phyloP scores from a whole-genome alignment of 805 yeast species.

The Candida orba region DNA sequence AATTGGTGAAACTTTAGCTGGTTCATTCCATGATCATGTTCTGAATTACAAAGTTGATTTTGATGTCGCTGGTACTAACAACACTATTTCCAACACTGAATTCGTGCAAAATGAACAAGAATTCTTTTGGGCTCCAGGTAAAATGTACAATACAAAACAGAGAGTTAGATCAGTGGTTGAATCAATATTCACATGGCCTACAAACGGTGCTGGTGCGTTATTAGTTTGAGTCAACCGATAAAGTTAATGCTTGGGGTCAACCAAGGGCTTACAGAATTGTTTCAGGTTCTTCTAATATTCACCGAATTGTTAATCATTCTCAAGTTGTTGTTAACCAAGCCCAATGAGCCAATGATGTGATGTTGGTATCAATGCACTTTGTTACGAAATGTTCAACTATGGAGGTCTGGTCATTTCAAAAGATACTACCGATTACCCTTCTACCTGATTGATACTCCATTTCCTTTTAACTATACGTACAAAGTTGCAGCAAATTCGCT shows the following conservation, averaged over 20 bases:
- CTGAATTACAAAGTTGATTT: conserved; percentile 23
- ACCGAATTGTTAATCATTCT: conserved; percentile 16
- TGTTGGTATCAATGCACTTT: conserved; percentile 4
- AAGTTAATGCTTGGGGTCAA: conserved; percentile 21
- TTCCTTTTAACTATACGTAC: neutral
- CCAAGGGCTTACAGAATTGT: conserved; percentile 25
- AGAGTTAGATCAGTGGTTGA: conserved; percentile 10
- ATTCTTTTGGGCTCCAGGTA: conserved; percentile 24
- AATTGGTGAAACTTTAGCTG: conserved; percentile 19
- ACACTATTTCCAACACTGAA: conserved; percentile 13
- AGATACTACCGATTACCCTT: conserved; percentile 20
- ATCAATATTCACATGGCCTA: conserved; percentile 14
- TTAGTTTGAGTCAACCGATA: conserved; percentile 21
- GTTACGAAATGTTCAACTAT: conserved; percentile 9
- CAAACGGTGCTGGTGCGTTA: conserved; percentile 19
- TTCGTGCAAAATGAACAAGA: conserved; percentile 12
- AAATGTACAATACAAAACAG: conserved; percentile 13
- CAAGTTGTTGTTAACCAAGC: conserved; percentile 15
- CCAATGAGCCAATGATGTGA: conserved; percentile 20
- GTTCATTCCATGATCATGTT: conserved; percentile 26
- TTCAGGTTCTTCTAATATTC: conserved; percentile 17
- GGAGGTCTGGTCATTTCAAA: conserved; percentile 18
- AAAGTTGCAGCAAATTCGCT: neutral
- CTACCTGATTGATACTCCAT: conserved; percentile 7
- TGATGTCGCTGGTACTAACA: conserved; percentile 22